These are phyloP conservation scores for Escallonia rubra DNA, from an alignment of 129 eudicot genomes.

Conservation along the genomic window DNA sequence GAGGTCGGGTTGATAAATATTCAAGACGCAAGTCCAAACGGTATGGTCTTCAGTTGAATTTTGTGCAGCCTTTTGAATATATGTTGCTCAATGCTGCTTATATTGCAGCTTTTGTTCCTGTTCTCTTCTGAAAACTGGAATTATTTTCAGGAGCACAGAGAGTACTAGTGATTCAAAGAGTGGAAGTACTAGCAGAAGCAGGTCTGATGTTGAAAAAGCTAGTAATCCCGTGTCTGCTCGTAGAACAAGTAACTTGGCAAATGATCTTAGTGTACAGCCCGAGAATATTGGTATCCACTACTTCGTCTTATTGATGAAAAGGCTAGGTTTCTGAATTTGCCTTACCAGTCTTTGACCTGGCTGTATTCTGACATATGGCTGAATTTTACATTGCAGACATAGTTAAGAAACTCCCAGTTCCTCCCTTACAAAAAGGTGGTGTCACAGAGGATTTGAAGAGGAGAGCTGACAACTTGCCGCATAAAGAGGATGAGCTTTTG, in stretches of 20 bases:
- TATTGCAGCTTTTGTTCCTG: background rate
- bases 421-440: conserved; percentile 20
- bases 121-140: conserved; percentile 4
- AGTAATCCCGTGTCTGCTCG: conserved; percentile 24
- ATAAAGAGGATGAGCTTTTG: conserved; percentile 46
- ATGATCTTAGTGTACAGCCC: conserved; percentile 24
- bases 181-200: conserved; percentile 40
- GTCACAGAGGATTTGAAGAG: conserved; percentile 26
- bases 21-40: conserved; percentile 47
- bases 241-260: conserved; percentile 10
- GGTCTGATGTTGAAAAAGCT: conserved; percentile 64
- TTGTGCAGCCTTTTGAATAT: background rate
- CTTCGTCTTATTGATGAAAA: background rate
- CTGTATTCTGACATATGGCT: background rate
- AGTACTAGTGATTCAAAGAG: conserved; percentile 71
- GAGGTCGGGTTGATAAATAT: conserved; percentile 25
- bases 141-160: conserved; percentile 40
- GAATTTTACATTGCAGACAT: conserved; percentile 13
- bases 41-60: conserved; percentile 16
- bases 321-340: background rate
- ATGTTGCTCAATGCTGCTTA: background rate
- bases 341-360: background rate
- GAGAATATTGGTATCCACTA: conserved; percentile 27
- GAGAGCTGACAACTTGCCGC: conserved; percentile 17
- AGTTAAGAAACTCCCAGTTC: conserved; percentile 24